Evolutionary conservation across 2,329 filamentous ascomycete species (phyloP), one percentile per base, ranked within the genome.

Genomic region (Monilinia fructicola): DNA sequence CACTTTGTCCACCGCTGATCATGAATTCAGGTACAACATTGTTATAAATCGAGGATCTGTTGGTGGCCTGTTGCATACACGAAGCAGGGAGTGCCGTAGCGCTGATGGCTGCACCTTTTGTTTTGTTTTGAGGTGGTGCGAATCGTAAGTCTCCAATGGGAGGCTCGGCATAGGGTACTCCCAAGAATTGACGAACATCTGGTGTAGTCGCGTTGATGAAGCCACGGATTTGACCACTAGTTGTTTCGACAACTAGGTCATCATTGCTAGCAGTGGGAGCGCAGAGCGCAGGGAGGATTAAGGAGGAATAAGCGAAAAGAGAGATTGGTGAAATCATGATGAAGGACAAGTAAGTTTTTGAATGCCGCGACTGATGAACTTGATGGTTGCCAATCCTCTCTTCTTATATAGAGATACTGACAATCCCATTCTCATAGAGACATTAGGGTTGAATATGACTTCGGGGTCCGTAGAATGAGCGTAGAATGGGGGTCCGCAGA

Each of bases 111-210:
- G 46, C 31, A 18, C 62, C 61, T 18, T 63, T 59, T 4, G 50
- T 28, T 59, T 71, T 69, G 4, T 62, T 53, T 21, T 72, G 70
- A 2, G 79, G 72, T 21, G 72, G 75, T 26, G 67, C 71, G 69
- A 79, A 81, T 56, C 79, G 73, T 40, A 74, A 71, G 11, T 77
- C 69, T 1, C 76, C 78, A 14, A 75, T 67, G 23, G 79, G 78
- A 9, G 77, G 75, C 44, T 76, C 71, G 1, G 78, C 78, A 66
- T 78, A 80, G 4, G 76, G 78, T 40, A 81, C 75, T 12, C 77
- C 77, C 14, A 79, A 72, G 65, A 80, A 81, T 58, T 71, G 69
- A n/a, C 64, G 59, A 23, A 73, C 72, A 35, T 67, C 46, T 23
- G 71, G 71, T 26, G 60, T 38, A 1, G 70, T 71, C 6, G 65